phyloP scores from a whole-genome alignment of 768 basidiomycete species.

The Lyophyllum semitale region DNA sequence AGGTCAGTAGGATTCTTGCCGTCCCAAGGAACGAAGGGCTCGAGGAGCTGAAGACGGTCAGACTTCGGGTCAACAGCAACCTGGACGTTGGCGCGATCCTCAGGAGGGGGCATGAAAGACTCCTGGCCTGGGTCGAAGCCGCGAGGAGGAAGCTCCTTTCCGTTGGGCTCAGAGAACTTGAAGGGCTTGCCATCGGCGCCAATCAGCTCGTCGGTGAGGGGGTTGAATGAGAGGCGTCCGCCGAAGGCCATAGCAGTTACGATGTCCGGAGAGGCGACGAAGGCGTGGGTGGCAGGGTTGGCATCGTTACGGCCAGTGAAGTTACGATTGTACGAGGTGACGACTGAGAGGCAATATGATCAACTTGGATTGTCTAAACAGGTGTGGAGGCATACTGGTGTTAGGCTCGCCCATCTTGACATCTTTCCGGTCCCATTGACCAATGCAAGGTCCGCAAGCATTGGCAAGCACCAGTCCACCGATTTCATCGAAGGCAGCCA shows the following conservation, averaged over 20 bases:
- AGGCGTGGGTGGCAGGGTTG: constrained; percentile 98
- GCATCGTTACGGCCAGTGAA: constrained; percentile 99
- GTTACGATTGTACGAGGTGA: constrained; percentile 99
- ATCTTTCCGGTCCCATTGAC: constrained; percentile 97
- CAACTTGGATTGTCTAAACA: not conserved
- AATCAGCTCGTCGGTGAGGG: constrained; percentile 83
- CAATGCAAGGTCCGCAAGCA: constrained; percentile 98
- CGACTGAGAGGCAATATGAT: constrained; percentile 53
- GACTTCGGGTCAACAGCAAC: constrained; percentile 85
- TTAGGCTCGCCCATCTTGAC: constrained; percentile 96
- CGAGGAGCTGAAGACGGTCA: constrained; percentile 88
- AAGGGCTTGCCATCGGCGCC: constrained; percentile 94
- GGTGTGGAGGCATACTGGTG: constrained; percentile 67
- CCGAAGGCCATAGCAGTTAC: constrained; percentile 98
- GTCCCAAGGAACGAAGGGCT: constrained; percentile 91
- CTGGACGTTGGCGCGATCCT: constrained; percentile 76
- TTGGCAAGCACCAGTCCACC: constrained; percentile 96
- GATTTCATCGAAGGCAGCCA: constrained; percentile 80
- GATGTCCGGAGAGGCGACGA: constrained; percentile 91
- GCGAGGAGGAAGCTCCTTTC: constrained; percentile 89
- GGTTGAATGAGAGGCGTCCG: constrained; percentile 95
- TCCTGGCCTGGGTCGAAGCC: constrained; percentile 97
- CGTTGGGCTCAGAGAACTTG: constrained; percentile 92
- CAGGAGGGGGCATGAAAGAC: constrained; percentile 95
- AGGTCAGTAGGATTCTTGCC: constrained; percentile 88